Percentiles rank a stretch among this genome's conserved stretches.
These are phyloP conservation scores for Colletotrichum cordylinicola DNA, from an alignment of 2,329 filamentous ascomycete species.

Conservation along the genomic window DNA sequence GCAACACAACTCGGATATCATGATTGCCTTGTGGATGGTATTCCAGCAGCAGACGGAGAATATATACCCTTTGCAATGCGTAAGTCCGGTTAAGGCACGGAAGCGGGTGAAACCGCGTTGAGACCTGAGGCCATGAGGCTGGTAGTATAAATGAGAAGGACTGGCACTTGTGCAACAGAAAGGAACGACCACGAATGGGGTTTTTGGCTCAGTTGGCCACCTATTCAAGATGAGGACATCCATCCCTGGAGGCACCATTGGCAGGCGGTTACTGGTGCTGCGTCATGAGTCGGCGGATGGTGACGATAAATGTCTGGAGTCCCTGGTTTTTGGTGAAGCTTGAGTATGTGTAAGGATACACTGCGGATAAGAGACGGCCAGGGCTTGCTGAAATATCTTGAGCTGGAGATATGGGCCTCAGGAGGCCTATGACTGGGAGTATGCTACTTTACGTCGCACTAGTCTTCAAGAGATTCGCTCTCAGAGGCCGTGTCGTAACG, in stretches of 20 bases:
- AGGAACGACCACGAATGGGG: no score
- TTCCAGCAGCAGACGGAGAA: background rate
- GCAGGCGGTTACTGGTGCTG: no score
- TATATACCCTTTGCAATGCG: background rate
- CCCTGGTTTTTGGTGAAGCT: background rate
- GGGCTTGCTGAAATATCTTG: no score
- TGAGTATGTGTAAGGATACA: background rate
- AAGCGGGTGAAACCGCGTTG: background rate
- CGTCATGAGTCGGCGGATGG: background rate
- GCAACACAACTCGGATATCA: no score
- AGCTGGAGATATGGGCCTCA: no score
- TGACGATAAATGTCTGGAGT: background rate
- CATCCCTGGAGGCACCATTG: rapidly evolving
- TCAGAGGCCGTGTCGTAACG: no score
- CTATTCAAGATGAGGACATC: background rate
- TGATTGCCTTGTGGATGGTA: background rate
- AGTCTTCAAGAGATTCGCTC: no score
- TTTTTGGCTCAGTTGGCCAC: no score
- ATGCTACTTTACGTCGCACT: no score
- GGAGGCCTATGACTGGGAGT: no score
- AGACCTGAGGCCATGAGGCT: background rate
- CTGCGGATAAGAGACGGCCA: background rate
- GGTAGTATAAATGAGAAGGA: background rate
- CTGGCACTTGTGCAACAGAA: background rate
- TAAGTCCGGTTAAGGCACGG: background rate